Evolutionary conservation across 192 early-diverging fungal genomes (phyloP).

Genomic region (Funneliformis mosseae): DNA sequence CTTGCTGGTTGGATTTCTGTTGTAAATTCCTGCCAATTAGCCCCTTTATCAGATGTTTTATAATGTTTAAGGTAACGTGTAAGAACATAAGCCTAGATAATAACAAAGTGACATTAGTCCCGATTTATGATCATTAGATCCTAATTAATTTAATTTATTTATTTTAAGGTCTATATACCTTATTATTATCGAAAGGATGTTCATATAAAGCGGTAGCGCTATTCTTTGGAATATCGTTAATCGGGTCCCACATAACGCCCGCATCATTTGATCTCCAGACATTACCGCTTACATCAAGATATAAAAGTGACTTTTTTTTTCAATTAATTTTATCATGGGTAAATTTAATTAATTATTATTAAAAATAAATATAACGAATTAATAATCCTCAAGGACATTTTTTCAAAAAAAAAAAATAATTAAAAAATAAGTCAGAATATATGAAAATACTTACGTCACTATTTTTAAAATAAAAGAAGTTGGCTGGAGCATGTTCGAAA

Average conservation of each 20-base stretch:
- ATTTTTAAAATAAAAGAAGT: not conserved
- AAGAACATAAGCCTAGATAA: conserved; percentile 58
- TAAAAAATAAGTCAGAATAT: no score
- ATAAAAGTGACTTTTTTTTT: not conserved
- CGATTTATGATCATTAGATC: no score
- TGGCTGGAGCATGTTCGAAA: not conserved
- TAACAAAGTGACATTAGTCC: not conserved
- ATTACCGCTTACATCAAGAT: not conserved
- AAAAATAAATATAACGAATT: no score
- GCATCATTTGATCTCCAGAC: not conserved
- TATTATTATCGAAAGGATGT: not conserved
- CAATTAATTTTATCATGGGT: not conserved
- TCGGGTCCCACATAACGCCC: not conserved
- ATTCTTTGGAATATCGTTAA: not conserved
- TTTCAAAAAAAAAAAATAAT: no score
- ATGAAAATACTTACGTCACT: not conserved
- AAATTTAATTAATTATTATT: no score
- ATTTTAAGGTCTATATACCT: not conserved
- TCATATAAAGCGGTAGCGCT: not conserved
- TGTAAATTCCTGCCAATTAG: conserved; percentile 57
- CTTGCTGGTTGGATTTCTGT: conserved; percentile 46
- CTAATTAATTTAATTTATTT: no score
- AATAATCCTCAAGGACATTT: no score
- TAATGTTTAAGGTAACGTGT: conserved; percentile 55
- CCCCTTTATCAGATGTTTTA: conserved; percentile 61